These are phyloP conservation scores for Flaveria bidentis DNA, from an alignment of 129 eudicot species.

Conservation along the genomic window DNA sequence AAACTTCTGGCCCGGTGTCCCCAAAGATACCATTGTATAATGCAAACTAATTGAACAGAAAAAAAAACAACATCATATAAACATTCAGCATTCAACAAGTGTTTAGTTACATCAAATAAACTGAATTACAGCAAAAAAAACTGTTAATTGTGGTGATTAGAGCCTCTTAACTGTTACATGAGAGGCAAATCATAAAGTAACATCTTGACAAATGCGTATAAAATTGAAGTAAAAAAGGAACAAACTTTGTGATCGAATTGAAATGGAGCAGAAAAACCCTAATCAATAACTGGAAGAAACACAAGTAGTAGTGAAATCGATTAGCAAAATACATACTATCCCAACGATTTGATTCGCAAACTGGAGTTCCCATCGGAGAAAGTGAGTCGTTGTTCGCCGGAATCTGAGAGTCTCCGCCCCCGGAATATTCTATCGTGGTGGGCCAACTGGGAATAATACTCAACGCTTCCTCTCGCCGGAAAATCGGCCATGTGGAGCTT, in stretches of 20 bases:
- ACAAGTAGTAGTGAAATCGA: not conserved
- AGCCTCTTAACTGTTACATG: not conserved
- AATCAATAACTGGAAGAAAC: slow-evolving; percentile 17
- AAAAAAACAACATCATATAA: not conserved
- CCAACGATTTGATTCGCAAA: slow-evolving; percentile 63
- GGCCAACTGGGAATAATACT: slow-evolving; percentile 58
- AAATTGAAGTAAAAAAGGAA: not conserved
- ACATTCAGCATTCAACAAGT: not conserved
- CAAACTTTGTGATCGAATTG: slow-evolving; percentile 14
- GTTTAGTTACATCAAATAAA: not conserved
- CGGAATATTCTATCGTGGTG: slow-evolving; percentile 48
- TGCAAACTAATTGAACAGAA: slow-evolving; percentile 60
- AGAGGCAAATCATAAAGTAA: not conserved
- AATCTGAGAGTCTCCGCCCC: slow-evolving; percentile 46
- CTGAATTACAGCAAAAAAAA: not conserved
- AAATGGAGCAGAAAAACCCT: not conserved
- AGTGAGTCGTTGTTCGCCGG: slow-evolving; percentile 48
- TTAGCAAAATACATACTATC: slow-evolving; percentile 50
- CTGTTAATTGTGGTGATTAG: too few relatives aligned
- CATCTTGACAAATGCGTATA: not conserved
- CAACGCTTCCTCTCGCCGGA: slow-evolving; percentile 60
- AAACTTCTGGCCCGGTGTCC: slow-evolving; percentile 78
- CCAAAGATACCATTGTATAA: slow-evolving; percentile 71
- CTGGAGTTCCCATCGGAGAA: slow-evolving; percentile 79
- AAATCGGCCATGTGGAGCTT: slow-evolving; percentile 31